Evolutionary conservation across 2,329 filamentous ascomycete genomes (phyloP).

Genomic region (Apiospora pterosperma): DNA sequence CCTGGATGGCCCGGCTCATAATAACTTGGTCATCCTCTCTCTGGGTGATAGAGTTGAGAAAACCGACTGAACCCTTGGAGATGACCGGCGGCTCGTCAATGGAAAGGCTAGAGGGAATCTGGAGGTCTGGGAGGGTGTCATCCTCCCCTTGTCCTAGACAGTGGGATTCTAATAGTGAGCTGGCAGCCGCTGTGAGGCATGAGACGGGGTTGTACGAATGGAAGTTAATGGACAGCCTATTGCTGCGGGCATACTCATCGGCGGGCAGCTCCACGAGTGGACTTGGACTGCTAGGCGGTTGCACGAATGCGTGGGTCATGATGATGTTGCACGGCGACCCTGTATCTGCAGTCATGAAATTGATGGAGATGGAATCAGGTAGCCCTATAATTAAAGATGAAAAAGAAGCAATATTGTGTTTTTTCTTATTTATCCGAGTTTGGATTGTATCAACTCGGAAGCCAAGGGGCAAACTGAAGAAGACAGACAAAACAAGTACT

Average conservation of each 20-base stretch:
- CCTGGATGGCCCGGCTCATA: slow-evolving; percentile 1
- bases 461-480: no score
- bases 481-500: no score
- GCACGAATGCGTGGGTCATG: neutral
- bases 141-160: slow-evolving; percentile 4
- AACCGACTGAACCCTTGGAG: slow-evolving; percentile 12
- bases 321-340: neutral
- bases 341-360: neutral
- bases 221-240: slow-evolving; percentile 20
- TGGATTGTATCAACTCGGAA: no score
- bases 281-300: neutral
- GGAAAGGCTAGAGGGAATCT: slow-evolving; percentile 12
- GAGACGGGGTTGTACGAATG: slow-evolving; percentile 13
- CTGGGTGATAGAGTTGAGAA: slow-evolving; percentile 12
- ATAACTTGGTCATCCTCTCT: slow-evolving; percentile 7
- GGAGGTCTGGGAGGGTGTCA: slow-evolving; percentile 14
- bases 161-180: neutral
- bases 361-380: neutral
- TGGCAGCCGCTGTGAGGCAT: slow-evolving; percentile 6
- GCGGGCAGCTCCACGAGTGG: neutral
- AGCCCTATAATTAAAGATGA: neutral
- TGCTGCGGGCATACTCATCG: slow-evolving; percentile 23
- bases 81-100: slow-evolving; percentile 16
- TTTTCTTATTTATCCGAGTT: no score
- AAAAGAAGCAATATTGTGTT: neutral